Evolutionary conservation across 768 basidiomycete genomes (phyloP), one percentile per base, ranked within the genome.

Genomic region (Amanita phalloides): DNA sequence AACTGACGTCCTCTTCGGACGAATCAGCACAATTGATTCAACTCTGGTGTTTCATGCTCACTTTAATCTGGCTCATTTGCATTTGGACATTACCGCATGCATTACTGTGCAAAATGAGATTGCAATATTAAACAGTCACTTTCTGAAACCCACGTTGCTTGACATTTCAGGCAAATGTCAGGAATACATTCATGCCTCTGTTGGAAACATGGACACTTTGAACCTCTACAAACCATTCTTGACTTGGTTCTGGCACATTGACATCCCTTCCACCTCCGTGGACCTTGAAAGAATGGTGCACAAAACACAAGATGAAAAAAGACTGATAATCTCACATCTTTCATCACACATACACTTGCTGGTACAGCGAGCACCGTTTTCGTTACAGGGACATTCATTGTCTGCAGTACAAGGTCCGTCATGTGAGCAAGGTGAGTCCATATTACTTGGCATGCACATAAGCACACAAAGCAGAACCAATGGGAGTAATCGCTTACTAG

Each of bases 181-280:
- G 84, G 82, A 61, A 86, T 83, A 53, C 86, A 89, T 61, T 88
- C 86, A 33, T 79, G 69, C 7, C 66, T 59, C 0, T 71, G 66
- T 20, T 57, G 62, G 45, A 64, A 68, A 59, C 86, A 89, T 7
- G 74, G 71, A 56, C 86, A 88, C 3, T 64, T 64, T 11, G 35
- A 60, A 55, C 2, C 64, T 72, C 63, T 70, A 78, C 17, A 57
- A 11, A 32, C 10, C 32, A 13, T 60, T 48, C 56, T 61, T 17
- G 60, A 56, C 38, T 54, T 62, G 6, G 21, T 37, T 35, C 60
- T 63, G 1, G 63, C 60, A 57, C 82, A 86, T 7, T 58, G 60
- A 57, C 85, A 87, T 2, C 85, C 84, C 51, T 60, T 62, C 73
- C 75, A 78, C 45, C 78, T 71, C 10, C 76, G 75, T 20, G 53